Base-by-base conservation (phyloP, 345 rosid species). In the Arabidopsis thaliana region DNA sequence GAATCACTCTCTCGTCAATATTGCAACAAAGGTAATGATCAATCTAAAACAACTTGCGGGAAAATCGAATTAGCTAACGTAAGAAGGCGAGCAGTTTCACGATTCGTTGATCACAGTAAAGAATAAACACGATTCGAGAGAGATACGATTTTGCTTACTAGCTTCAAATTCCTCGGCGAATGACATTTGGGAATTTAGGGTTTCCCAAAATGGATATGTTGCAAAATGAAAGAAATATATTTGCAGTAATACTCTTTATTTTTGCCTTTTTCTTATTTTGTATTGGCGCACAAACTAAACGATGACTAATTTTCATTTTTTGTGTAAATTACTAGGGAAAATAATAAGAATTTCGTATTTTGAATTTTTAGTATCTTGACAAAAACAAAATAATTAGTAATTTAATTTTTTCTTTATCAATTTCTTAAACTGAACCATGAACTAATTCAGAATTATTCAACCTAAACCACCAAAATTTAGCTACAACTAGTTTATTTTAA, bases 161-260 rank as follows among this genome's bases (percentile, higher is more conserved):
- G 80, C 46, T 80, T 80, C 83, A 34, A 80, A 80, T 53, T 80
- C 83, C 23, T 80, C 83, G 8, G 75, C 76, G 53, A 71, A 80
- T 0, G 83, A 80, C 83, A 80, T 79, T 80, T 65, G 65, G 79
- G 80, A 0, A 28, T 53, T 56, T 61, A 52, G 69, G 58, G 66
- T 49, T 53, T 46, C 34, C 34, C 14, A 48, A 63, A 13, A 3
- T 7, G 1, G 5, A 49, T 20, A n/a, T 45, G 7, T n/a, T 34
- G 37, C 37, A 6, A 7, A 34, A 16, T 16, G 20, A 16, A 16
- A 16, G 20, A 16, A 16, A 16, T 16, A 16, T 16, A 16, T 16
- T 34, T 34, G 37, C 37, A 34, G 20, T 16, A 16, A 16, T 16
- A 34, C 3, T 28, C 32, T 28, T 42, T 13, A 12, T 42, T 38